phyloP scores from a whole-genome alignment of 2,329 filamentous ascomycete species.

The Fusarium concolor region DNA sequence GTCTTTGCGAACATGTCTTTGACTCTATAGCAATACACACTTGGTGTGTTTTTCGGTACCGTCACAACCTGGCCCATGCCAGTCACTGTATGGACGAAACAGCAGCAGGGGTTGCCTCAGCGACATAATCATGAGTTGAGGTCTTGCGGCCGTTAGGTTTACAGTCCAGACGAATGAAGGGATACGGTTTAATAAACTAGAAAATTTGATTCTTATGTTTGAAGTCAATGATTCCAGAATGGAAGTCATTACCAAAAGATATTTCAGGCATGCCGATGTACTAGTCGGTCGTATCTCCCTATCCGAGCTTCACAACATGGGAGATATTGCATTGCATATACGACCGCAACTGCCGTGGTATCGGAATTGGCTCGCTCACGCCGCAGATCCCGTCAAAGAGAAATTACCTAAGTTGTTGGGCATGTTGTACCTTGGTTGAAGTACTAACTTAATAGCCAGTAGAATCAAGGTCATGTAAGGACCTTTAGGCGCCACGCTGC shows the following conservation, averaged over 20 bases:
- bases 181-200: too few relatives aligned
- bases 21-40: not conserved
- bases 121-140: not conserved
- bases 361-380: not conserved
- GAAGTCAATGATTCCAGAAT: too few relatives aligned
- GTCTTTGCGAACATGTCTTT: not conserved
- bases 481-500: not conserved
- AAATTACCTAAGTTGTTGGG: not conserved
- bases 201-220: too few relatives aligned
- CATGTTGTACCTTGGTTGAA: not conserved
- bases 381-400: too few relatives aligned
- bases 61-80: too few relatives aligned
- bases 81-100: not conserved
- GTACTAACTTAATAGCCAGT: not conserved
- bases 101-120: not conserved
- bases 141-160: not conserved
- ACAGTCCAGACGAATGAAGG: not conserved
- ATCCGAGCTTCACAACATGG: not conserved
- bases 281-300: not conserved
- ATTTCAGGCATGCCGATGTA: not conserved
- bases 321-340: conserved; percentile 2
- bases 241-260: too few relatives aligned
- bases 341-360: not conserved
- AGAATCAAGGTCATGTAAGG: not conserved
- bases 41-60: not conserved